A percentile compares a stretch with the other conserved stretches of the same genome.
These are phyloP conservation scores for Climacium dendroides DNA, from an alignment of 225 moss, liverwort and hornwort species.

Conservation along the genomic window DNA sequence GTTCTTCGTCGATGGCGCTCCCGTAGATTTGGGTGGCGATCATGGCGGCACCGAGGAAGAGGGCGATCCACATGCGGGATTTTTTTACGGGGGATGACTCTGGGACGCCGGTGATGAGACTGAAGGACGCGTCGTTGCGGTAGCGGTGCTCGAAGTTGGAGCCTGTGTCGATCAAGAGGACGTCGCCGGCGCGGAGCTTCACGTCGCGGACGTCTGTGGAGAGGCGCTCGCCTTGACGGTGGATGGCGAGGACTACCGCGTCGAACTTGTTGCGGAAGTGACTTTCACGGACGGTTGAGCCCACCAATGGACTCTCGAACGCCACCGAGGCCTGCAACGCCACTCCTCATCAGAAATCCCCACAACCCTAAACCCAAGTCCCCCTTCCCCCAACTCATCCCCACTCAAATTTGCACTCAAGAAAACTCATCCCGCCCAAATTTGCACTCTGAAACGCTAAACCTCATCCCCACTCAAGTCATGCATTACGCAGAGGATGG, in stretches of 20 bases:
- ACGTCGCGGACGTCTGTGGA: slow-evolving; percentile 8
- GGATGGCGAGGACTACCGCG: slow-evolving; percentile 3
- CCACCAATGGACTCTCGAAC: neutral
- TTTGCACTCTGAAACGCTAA: neutral
- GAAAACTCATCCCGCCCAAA: neutral
- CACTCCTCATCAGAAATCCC: neutral
- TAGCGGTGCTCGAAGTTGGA: neutral
- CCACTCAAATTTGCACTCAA: neutral
- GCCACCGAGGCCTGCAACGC: neutral
- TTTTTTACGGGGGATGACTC: neutral
- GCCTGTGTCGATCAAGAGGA: slow-evolving; percentile 3
- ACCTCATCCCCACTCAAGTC: neutral
- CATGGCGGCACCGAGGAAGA: neutral
- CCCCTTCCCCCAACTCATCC: neutral
- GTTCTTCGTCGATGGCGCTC: neutral
- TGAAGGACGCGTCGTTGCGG: slow-evolving; percentile 12
- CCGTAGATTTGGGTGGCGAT: slow-evolving; percentile 9
- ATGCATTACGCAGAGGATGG: neutral
- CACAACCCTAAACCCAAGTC: neutral
- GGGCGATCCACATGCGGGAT: slow-evolving; percentile 9
- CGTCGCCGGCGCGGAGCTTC: slow-evolving; percentile 5
- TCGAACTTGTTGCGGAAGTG: slow-evolving; percentile 21
- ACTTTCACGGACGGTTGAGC: neutral
- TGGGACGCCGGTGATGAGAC: neutral
- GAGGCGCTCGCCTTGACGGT: slow-evolving; percentile 5